Conservation (phyloP, 257 asterid genomes). For the Echites panduratus region DNA sequence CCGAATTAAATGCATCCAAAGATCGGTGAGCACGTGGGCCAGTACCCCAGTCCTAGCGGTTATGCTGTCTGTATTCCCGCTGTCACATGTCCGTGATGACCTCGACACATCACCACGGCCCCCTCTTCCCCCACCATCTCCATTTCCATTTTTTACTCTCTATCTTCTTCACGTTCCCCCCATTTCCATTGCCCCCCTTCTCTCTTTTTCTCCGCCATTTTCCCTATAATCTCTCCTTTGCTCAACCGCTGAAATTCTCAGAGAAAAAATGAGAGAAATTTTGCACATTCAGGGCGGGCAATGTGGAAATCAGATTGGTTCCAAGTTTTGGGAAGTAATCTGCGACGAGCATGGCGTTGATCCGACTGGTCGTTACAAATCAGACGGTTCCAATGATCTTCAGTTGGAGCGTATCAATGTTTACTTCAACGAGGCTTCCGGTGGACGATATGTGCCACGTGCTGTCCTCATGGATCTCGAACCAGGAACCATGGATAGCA, state of each 20-base stretch:
- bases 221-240: not conserved
- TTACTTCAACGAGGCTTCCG: slow-evolving; percentile 79
- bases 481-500: slow-evolving; percentile 91
- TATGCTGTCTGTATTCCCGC: slow-evolving; percentile 28
- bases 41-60: slow-evolving; percentile 21
- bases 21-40: slow-evolving; percentile 17
- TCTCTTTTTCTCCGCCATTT: slow-evolving; percentile 15
- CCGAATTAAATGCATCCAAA: slow-evolving; percentile 2
- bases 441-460: slow-evolving; percentile 83
- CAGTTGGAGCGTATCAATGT: slow-evolving; percentile 79
- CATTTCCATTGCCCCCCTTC: slow-evolving; percentile 8
- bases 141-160: not conserved
- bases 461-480: slow-evolving; percentile 95
- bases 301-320: slow-evolving; percentile 94
- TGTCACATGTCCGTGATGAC: slow-evolving; percentile 13
- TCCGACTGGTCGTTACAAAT: slow-evolving; percentile 57
- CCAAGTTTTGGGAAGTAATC: slow-evolving; percentile 88
- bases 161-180: not conserved
- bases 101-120: slow-evolving; percentile 10
- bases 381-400: slow-evolving; percentile 43
- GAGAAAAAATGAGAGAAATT: slow-evolving; percentile 62
- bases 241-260: not conserved
- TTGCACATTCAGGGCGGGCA: slow-evolving; percentile 90
- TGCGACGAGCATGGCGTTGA: slow-evolving; percentile 87
- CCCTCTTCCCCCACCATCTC: no score